Base-by-base conservation (phyloP, 495 filamentous ascomycete species). In the Daldinia concentrica region DNA sequence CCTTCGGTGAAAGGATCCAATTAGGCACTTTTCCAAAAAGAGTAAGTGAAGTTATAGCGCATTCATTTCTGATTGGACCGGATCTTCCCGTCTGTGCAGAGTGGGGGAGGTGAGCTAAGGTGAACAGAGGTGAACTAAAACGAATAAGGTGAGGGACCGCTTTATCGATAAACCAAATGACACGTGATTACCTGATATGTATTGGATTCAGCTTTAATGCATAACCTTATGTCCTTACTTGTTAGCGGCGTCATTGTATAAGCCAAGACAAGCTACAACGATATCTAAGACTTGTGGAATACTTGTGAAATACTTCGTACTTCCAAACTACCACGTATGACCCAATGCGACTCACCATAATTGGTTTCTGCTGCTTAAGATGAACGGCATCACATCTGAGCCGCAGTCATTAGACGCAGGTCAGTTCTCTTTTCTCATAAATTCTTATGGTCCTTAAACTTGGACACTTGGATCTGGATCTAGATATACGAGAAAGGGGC, bases 401-500 rank as follows among this genome's bases (percentile, higher is more conserved):
- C 70, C 79, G 56, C 74, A 73, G 63, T 85, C 85, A 39, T 78
- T 87, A 58, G 84, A 87, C 79, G 83, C 83, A 77, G 82, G 85
- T 87, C 29, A 74, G 66, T 48, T 67, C 62, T 63, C 29, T 57
- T 34, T 39, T 34, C 1, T 26, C n/a, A 52, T n/a, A 19, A 17
- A 1, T 17, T 60, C 9, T 12, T 6, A 58, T 24, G 2, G 5
- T 41, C 34, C 22, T 39, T 52, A 9, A 9, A 15, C 50, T 62
- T 48, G 12, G 17, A 11, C 48, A 7, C 22, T 48, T 45, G 51
- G 29, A 55, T 17, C 32, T 50, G 11, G 45, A 48, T 27, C 9
- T 37, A 48, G 22, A 51, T 48, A 41, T 64, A 64, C 34, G 55
- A 39, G 57, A 62, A 62, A 68, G 36, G 60, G 61, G 34, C 12